A percentile compares a stretch with the other conserved stretches of the same genome.
Conservation (phyloP, 1,139 yeast species). For the Pichia sp. region DNA sequence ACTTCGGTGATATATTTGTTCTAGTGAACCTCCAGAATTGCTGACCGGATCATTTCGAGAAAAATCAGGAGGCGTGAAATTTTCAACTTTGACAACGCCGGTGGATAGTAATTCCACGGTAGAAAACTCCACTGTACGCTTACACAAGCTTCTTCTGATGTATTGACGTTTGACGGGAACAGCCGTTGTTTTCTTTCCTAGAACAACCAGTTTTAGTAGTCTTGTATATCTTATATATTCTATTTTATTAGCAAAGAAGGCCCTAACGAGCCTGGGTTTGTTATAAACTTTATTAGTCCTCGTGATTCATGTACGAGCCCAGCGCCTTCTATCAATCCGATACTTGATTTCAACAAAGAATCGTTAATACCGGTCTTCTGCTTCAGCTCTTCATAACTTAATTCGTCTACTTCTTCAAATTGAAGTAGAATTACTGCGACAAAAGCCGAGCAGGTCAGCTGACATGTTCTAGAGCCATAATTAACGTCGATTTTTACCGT, state of each 20-base stretch:
- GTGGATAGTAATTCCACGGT: too few species aligned
- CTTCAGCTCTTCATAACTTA: neutral
- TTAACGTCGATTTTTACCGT: neutral
- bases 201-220: too few species aligned
- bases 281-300: neutral
- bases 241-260: neutral
- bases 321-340: neutral
- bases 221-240: neutral
- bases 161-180: too few species aligned
- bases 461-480: neutral
- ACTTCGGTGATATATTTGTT: too few species aligned
- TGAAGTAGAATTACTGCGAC: slow-evolving; percentile 1
- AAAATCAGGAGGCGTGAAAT: neutral
- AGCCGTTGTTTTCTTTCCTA: too few species aligned
- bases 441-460: neutral
- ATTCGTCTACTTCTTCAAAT: neutral
- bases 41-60: neutral
- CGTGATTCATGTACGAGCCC: neutral
- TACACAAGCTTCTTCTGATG: too few species aligned
- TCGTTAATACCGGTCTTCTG: neutral
- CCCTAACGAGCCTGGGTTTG: neutral
- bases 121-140: too few species aligned
- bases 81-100: too few species aligned
- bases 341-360: neutral
- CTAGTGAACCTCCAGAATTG: neutral